Conservation (phyloP, 2,329 filamentous ascomycete species). For the Arthroderma sp. region DNA sequence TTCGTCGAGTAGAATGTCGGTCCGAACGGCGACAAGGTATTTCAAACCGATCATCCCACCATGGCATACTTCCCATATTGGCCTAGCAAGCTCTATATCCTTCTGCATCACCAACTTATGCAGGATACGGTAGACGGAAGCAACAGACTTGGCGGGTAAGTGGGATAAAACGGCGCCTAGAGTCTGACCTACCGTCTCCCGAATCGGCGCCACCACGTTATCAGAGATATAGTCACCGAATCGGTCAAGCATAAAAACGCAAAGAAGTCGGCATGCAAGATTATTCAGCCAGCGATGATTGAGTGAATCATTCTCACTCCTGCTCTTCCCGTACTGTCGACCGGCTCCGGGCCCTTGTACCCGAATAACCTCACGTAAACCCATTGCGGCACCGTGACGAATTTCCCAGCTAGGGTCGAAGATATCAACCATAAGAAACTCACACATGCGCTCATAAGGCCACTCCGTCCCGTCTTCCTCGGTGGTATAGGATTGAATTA, state of each 20-base stretch:
- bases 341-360: constrained; percentile 87
- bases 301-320: constrained; percentile 59
- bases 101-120: constrained; percentile 86
- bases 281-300: constrained; percentile 88
- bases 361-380: constrained; percentile 75
- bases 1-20: constrained; percentile 76
- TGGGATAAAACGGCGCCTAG: constrained; percentile 80
- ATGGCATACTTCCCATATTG: constrained; percentile 89
- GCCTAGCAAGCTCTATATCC: constrained; percentile 57
- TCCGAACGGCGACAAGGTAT: constrained; percentile 89
- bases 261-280: constrained; percentile 84
- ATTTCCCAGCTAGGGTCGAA: constrained; percentile 94
- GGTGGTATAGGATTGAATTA: constrained; percentile 59
- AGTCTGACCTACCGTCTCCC: constrained; percentile 89
- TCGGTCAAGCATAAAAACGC: constrained; percentile 90
- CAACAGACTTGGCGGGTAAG: constrained; percentile 63
- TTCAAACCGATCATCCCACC: constrained; percentile 94
- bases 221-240: constrained; percentile 98
- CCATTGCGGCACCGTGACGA: constrained; percentile 91
- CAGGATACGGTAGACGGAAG: constrained; percentile 70
- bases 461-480: constrained; percentile 70
- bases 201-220: constrained; percentile 88
- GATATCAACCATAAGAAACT: constrained; percentile 83
- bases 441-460: constrained; percentile 88
- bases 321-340: constrained; percentile 55